These are phyloP conservation scores for Ascochyta clinopodiicola DNA, from an alignment of 2,329 filamentous ascomycete genomes.

Conservation along the genomic window DNA sequence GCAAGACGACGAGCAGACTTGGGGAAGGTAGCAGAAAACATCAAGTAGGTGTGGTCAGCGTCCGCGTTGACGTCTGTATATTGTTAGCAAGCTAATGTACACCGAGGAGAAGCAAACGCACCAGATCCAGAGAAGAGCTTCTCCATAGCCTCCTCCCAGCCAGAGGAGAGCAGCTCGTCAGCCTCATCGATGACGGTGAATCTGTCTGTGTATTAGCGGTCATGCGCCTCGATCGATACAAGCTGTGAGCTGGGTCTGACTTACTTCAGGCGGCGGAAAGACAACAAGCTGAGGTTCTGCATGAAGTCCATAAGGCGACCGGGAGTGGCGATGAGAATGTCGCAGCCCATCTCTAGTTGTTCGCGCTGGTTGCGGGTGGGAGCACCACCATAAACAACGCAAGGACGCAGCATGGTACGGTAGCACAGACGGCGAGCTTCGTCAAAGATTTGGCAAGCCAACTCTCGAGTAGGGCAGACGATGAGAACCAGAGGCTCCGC, in stretches of 20 bases:
- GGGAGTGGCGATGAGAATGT: constrained; percentile 86
- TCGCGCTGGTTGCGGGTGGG: constrained; percentile 72
- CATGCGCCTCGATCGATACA: not conserved
- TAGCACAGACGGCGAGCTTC: constrained; percentile 94
- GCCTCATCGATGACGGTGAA: constrained; percentile 76
- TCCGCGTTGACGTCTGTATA: constrained; percentile 75
- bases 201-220: constrained; percentile 11
- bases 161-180: constrained; percentile 83
- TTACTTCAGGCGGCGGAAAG: constrained; percentile 77
- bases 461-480: constrained; percentile 84
- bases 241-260: constrained; percentile 29
- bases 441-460: constrained; percentile 94
- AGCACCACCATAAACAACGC: constrained; percentile 85
- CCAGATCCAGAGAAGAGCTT: constrained; percentile 82
- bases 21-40: constrained; percentile 96
- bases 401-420: constrained; percentile 90
- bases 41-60: constrained; percentile 71
- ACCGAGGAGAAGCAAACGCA: constrained; percentile 54
- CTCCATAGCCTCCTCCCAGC: constrained; percentile 79
- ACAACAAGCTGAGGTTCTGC: constrained; percentile 70
- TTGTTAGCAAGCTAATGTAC: constrained; percentile 18
- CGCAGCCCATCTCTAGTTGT: constrained; percentile 83
- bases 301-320: constrained; percentile 89
- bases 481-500: constrained; percentile 90
- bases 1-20: constrained; percentile 79